Evolutionary conservation across 495 filamentous ascomycete genomes (phyloP).

Genomic region (Venustampulla echinocandica): DNA sequence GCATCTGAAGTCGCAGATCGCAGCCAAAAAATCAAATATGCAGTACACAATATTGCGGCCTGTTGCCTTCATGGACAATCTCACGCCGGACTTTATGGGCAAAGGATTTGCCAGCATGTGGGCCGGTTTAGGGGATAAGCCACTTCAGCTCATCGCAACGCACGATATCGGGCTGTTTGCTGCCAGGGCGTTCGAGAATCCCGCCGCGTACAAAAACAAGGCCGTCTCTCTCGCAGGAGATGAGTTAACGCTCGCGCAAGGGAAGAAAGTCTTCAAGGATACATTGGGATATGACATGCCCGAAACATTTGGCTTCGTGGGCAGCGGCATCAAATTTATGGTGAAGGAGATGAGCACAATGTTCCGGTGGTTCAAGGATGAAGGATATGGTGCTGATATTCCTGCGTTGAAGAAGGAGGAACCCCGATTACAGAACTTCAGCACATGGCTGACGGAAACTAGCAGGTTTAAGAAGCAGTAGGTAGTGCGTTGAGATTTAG

Average conservation of each 20-base stretch:
- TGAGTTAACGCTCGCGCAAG: slow-evolving; percentile 33
- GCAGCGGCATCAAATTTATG: slow-evolving; percentile 28
- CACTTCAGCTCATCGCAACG: slow-evolving; percentile 48
- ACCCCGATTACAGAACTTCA: slow-evolving; percentile 34
- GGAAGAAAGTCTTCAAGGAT: slow-evolving; percentile 30
- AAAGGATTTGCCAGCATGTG: slow-evolving; percentile 52
- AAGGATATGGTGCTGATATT: slow-evolving; percentile 37
- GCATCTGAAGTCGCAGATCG: slow-evolving; percentile 40
- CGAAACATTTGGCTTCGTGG: slow-evolving; percentile 31
- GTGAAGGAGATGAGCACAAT: slow-evolving; percentile 32
- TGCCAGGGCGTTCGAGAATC: slow-evolving; percentile 46
- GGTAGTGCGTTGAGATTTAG: too few species aligned
- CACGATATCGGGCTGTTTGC: slow-evolving; percentile 59
- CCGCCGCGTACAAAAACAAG: slow-evolving; percentile 29
- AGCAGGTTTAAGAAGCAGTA: slow-evolving; percentile 26
- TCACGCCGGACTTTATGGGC: slow-evolving; percentile 47
- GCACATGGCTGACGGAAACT: slow-evolving; percentile 32
- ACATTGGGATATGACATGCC: slow-evolving; percentile 32
- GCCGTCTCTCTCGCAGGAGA: slow-evolving; percentile 39
- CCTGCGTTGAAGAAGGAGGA: slow-evolving; percentile 31
- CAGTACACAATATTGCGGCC: slow-evolving; percentile 53
- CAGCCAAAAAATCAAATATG: slow-evolving; percentile 35
- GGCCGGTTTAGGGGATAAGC: slow-evolving; percentile 33
- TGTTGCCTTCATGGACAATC: slow-evolving; percentile 60
- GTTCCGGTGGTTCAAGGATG: slow-evolving; percentile 37